Evolutionary conservation across 2,329 filamentous ascomycete species (phyloP), one percentile per base, ranked within the genome.

Genomic region (Alternaria angustiovoidea): DNA sequence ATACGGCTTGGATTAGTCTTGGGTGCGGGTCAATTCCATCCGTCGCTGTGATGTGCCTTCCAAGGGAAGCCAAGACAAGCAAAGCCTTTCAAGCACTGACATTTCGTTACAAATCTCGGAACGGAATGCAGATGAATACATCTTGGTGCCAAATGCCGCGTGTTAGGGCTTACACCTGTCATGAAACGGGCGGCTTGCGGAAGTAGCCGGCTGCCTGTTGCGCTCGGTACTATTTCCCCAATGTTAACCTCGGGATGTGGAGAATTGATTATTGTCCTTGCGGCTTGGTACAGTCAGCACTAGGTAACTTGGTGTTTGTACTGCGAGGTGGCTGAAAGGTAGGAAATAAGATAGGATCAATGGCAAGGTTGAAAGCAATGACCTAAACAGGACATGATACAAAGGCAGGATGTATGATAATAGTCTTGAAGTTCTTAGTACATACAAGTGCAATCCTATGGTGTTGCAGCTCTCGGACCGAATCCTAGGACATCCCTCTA

Each of bases 11-110:
- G 14, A 24, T n/a, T 36, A 26, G 46, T 36, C 20, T 49, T 38
- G 30, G 32, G 20, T 49, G 34, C 46, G 30, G 46, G 32, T 38
- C 32, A 49, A 38, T 36, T 26, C 0, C 2, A 24, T 11, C 46
- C 46, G 46, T 38, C 46, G 36, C 22, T 22, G 46, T 20, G 14
- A 49, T 49, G 30, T 49, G 32, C 46, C 34, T 24, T 49, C 30
- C 46, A 49, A 49, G 46, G 30, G 20, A 42, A 38, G 20, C 46
- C 46, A 49, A 49, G 46, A 22, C 18, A 49, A 30, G 46, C 46
- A 49, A 49, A 38, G 32, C 5, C 46, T 49, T 49, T 49, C 11
- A 36, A 49, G 46, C 46, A 36, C 18, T 36, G 32, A 30, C 46
- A 6, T 14, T 49, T 49, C 46, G 46, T 38, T 49, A 34, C 46